phyloP scores from a whole-genome alignment of 441 rosid genomes.

The Aquilaria agallochum region DNA sequence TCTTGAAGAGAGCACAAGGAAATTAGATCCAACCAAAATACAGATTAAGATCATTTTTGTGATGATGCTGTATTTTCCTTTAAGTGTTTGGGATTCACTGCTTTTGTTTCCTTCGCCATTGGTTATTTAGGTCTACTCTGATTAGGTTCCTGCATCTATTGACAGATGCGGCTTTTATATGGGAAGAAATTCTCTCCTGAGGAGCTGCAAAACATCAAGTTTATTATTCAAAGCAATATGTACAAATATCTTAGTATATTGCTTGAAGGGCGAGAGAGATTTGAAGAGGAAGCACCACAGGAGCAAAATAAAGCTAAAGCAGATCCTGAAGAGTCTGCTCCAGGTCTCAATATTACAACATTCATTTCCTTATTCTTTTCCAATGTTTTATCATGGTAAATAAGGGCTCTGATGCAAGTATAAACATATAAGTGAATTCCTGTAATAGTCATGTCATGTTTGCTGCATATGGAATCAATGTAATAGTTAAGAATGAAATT shows the following conservation, averaged over 20 bases:
- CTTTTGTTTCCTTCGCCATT: neutral
- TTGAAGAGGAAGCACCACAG: conserved; percentile 52
- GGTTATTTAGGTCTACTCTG: too few species aligned
- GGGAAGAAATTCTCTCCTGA: conserved; percentile 47
- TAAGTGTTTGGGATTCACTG: neutral
- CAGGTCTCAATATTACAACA: conserved; percentile 19
- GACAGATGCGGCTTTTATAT: conserved; percentile 54
- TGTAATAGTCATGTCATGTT: too few species aligned
- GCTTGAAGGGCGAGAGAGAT: conserved; percentile 58
- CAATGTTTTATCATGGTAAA: neutral
- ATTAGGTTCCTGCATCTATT: neutral
- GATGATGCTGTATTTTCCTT: too few species aligned
- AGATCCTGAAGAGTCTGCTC: conserved; percentile 18
- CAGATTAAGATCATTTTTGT: too few species aligned
- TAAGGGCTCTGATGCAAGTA: neutral
- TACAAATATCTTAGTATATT: conserved; percentile 59
- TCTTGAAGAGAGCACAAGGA: too few species aligned
- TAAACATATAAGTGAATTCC: too few species aligned
- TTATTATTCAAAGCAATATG: conserved; percentile 65
- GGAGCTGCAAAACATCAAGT: conserved; percentile 47
- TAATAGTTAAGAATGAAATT: too few species aligned
- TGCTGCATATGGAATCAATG: too few species aligned
- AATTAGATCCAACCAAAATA: too few species aligned
- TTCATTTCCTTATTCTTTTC: neutral
- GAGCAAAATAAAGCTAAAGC: conserved; percentile 9